Percentiles rank a stretch among this genome's conserved stretches.
These are phyloP conservation scores for Wickerhamiella dianesei DNA, from an alignment of 805 yeast genomes.

Conservation along the genomic window DNA sequence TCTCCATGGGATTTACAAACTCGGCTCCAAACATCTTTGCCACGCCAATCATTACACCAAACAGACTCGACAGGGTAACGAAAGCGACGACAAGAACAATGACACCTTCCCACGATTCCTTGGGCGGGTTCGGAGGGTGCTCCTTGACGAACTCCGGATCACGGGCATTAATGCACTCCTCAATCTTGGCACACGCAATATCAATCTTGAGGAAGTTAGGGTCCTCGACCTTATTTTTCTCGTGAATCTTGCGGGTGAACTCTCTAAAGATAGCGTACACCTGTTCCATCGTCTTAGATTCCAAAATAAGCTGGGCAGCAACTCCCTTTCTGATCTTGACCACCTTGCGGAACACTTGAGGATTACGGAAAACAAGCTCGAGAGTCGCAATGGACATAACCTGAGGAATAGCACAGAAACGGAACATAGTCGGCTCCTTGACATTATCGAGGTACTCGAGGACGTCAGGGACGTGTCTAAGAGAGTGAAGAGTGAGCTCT, in stretches of 20 bases:
- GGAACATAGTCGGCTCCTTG: constrained; percentile 69
- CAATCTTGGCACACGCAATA: constrained; percentile 74
- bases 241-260: constrained; percentile 64
- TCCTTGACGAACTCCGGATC: constrained; percentile 9
- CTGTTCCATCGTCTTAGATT: constrained; percentile 60
- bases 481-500: constrained; percentile 66
- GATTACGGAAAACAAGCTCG: constrained; percentile 72
- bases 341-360: constrained; percentile 49
- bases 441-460: constrained; percentile 62
- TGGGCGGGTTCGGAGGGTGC: constrained; percentile 8
- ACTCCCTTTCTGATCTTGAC: constrained; percentile 87
- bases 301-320: constrained; percentile 61
- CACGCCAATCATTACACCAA: constrained; percentile 13
- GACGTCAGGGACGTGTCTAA: constrained; percentile 64
- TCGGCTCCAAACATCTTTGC: constrained; percentile 15
- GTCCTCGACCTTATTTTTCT: constrained; percentile 63
- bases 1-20: constrained; percentile 8
- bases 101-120: constrained; percentile 6
- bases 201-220: constrained; percentile 79
- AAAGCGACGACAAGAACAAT: constrained; percentile 8
- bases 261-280: constrained; percentile 64
- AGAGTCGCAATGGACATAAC: constrained; percentile 97
- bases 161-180: constrained; percentile 59
- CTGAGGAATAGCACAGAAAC: constrained; percentile 95
- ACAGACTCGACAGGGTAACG: constrained; percentile 3